Evolutionary conservation across 1,284 basidiomycete genomes (phyloP).

Genomic region (Lentinus polychrous): DNA sequence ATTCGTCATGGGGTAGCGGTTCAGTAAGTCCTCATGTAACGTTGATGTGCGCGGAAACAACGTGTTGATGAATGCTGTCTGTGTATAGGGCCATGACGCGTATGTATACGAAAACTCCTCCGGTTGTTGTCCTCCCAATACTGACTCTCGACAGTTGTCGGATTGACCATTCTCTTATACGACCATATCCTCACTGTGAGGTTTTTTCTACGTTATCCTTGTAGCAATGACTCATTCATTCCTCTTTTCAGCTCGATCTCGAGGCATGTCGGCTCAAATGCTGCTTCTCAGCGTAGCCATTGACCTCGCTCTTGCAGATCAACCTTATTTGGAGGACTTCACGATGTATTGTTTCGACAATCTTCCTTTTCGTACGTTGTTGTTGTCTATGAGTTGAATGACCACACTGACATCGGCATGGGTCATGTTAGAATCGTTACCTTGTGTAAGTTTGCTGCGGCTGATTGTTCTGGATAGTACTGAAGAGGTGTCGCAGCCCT

Average conservation of each 20-base stretch:
- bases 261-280: constrained; percentile 16
- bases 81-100: constrained; percentile 22
- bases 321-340: constrained; percentile 21
- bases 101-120: constrained; percentile 11
- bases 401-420: not conserved
- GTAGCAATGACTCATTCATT: not conserved
- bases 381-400: not conserved
- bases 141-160: constrained; percentile 17
- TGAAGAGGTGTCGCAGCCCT: constrained; percentile 13
- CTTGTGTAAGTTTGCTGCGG: constrained; percentile 18
- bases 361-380: constrained; percentile 23
- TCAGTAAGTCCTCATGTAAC: constrained; percentile 17
- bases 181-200: constrained; percentile 25
- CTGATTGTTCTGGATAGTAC: not conserved
- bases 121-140: not conserved
- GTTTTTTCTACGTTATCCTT: not conserved
- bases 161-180: constrained; percentile 23
- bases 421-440: constrained; percentile 22
- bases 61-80: constrained; percentile 14
- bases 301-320: constrained; percentile 13
- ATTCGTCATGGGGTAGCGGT: constrained; percentile 20
- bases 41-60: constrained; percentile 8
- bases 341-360: constrained; percentile 22
- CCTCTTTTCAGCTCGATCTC: constrained; percentile 17
- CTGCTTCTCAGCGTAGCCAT: not conserved